Evolutionary conservation across 2,329 filamentous ascomycete species (phyloP).

Genomic region (Verticillium nonalfalfae): DNA sequence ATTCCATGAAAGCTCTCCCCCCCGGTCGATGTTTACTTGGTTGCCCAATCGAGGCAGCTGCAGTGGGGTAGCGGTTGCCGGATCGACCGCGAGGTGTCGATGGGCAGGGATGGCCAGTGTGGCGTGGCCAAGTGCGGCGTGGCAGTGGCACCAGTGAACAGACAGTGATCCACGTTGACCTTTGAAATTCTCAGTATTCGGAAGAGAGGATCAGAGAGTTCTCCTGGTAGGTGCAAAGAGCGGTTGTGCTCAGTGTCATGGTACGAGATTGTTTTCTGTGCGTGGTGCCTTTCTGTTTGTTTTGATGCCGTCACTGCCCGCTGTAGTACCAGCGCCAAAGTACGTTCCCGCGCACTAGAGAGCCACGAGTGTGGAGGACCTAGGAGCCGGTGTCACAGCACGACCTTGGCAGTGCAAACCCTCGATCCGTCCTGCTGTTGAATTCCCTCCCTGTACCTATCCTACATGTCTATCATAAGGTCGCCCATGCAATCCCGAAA

Average conservation of each 20-base stretch:
- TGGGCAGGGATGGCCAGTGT: background rate
- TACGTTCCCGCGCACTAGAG: background rate
- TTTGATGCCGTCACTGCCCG: background rate
- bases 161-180: too few species aligned
- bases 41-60: slow-evolving; percentile 9
- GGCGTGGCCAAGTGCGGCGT: background rate
- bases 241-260: background rate
- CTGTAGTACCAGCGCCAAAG: background rate
- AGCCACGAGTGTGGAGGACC: background rate
- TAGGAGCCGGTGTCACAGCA: background rate
- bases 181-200: too few species aligned
- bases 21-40: slow-evolving; percentile 12
- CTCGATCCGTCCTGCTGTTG: background rate
- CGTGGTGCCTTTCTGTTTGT: background rate
- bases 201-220: too few species aligned
- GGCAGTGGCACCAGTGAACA: too few species aligned
- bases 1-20: background rate
- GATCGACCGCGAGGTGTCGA: slow-evolving; percentile 3
- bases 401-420: background rate
- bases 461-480: background rate
- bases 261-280: background rate
- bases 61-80: slow-evolving; percentile 12
- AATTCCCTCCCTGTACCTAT: background rate
- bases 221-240: too few species aligned
- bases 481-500: background rate